These are phyloP conservation scores for Zygoascus ofunaensis DNA, from an alignment of 805 yeast genomes.

Conservation along the genomic window DNA sequence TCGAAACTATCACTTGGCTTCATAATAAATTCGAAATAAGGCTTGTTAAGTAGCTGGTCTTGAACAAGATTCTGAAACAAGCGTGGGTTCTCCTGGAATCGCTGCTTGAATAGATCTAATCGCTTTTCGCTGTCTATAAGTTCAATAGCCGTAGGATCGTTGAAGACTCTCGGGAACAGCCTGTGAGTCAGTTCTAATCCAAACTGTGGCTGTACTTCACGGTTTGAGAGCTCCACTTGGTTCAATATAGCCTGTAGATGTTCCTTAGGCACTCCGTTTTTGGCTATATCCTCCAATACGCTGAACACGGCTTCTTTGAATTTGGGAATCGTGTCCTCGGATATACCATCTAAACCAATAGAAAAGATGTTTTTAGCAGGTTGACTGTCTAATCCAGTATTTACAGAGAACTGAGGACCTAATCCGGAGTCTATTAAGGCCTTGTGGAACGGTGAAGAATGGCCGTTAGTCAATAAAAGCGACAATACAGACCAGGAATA, in stretches of 20 bases:
- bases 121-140: constrained; percentile 55
- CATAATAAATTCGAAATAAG: constrained; percentile 68
- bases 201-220: constrained; percentile 82
- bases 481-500: constrained; percentile 66
- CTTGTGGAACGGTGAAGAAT: constrained; percentile 82
- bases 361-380: constrained; percentile 72
- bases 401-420: constrained; percentile 80
- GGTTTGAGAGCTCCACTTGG: constrained; percentile 74
- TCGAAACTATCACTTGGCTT: constrained; percentile 55
- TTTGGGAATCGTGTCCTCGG: constrained; percentile 34
- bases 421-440: constrained; percentile 75
- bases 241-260: constrained; percentile 82
- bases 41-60: constrained; percentile 42
- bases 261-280: constrained; percentile 40
- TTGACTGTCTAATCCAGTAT: constrained; percentile 77
- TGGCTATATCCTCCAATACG: constrained; percentile 38
- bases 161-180: constrained; percentile 78
- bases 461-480: constrained; percentile 76
- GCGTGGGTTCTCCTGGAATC: constrained; percentile 44
- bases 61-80: constrained; percentile 55
- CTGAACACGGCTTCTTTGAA: constrained; percentile 42
- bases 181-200: constrained; percentile 71
- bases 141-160: constrained; percentile 67
- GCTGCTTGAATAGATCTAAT: constrained; percentile 50
- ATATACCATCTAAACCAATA: constrained; percentile 74